Base-by-base conservation (phyloP, 192 early-diverging fungal genomes). In the Glomus cerebriforme region DNA sequence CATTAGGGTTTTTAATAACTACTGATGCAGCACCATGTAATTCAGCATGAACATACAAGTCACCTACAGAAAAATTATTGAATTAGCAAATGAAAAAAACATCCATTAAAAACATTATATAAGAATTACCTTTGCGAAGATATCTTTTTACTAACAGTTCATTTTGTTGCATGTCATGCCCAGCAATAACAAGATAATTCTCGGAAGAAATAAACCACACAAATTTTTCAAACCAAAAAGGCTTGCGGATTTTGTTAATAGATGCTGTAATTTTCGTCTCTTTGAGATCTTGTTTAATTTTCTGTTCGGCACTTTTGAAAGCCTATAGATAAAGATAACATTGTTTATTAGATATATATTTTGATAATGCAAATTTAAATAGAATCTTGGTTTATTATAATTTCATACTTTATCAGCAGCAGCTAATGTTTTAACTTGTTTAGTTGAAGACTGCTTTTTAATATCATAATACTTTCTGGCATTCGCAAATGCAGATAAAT, bases 141-240 rank as follows among this genome's bases (percentile, higher is more conserved):
- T 95, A 86, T 66, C 90, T 86, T 69, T 92, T 92, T 8, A 98
- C 93, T 27, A 99, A 84, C 39, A 96, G 70, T 82, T 99, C 97
- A 85, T 97, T 98, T 83, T 99, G 97, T 73, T 90, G 88, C 81
- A 93, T 92, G 80, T 99, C 98, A 24, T 92, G 89, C 27, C 97
- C 98, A 34, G 95, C 95, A 79, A 99, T 87, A 29, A 99, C 90
- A 65, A 99, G 83, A 79, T 95, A 95, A 79, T 96, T 96, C 73
- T 99, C 98, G 0, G 92, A 92, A 22, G 93, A 92, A 27, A 99
- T 85, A 76, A 97, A 99, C 97, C 97, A 99, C 35, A 95, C 77
- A 77, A 99, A 99, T 86, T 97, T 97, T 84, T 99, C 98, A 85
- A 99, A 99, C 97, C 97, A 99, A 49, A 91, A 93, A 19, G 95